Conservation (phyloP, 192 early-diverging fungal species). For the Oehlia diaphana region DNA sequence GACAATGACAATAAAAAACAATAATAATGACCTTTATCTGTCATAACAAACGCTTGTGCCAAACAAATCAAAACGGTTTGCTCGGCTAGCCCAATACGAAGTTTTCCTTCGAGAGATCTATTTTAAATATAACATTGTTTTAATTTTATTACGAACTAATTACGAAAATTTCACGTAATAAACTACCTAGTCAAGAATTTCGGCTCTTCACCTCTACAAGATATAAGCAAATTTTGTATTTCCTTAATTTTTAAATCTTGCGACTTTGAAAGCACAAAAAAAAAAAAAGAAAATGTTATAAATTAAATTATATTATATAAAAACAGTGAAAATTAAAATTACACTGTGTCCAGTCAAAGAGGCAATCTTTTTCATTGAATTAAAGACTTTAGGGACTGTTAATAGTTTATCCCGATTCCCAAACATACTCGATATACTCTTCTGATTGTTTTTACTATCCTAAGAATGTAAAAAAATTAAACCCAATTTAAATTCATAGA, state of each 20-base stretch:
- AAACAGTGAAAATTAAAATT: conserved; percentile 26
- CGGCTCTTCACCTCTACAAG: conserved; percentile 75
- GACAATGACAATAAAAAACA: neutral
- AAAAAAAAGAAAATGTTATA: neutral
- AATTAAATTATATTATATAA: neutral
- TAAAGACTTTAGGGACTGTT: conserved; percentile 80
- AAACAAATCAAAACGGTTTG: conserved; percentile 86
- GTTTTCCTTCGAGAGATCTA: conserved; percentile 87
- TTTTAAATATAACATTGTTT: neutral
- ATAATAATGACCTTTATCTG: conserved; percentile 47
- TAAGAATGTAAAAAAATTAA: conserved; percentile 10
- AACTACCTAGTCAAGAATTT: conserved; percentile 83
- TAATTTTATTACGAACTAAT: neutral
- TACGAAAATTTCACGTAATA: neutral
- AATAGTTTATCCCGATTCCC: conserved; percentile 55
- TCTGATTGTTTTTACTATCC: conserved; percentile 78
- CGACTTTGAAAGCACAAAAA: conserved; percentile 49
- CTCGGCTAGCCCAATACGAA: conserved; percentile 96
- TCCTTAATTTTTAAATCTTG: conserved; percentile 74
- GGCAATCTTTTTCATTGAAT: conserved; percentile 85
- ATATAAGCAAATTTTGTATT: conserved; percentile 75
- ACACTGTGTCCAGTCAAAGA: conserved; percentile 72
- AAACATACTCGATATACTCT: neutral
- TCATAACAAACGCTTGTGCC: conserved; percentile 78
- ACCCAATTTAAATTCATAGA: neutral